Conservation (phyloP, 495 filamentous ascomycete species). For the Aspergillus avenaceus region DNA sequence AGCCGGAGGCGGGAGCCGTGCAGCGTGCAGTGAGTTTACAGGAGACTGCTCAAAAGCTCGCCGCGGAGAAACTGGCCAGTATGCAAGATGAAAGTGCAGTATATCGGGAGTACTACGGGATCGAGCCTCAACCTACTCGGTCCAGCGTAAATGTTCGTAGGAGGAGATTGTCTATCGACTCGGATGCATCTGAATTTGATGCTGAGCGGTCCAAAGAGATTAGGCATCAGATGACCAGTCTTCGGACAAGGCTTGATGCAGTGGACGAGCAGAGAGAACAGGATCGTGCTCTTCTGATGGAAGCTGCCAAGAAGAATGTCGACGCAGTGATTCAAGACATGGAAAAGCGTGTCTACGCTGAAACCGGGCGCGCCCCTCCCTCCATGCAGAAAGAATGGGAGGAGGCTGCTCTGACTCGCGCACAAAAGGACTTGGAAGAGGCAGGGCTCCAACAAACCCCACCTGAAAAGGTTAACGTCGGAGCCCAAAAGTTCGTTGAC, state of each 20-base stretch:
- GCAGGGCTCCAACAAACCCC: slow-evolving; percentile 52
- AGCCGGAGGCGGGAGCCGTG: slow-evolving; percentile 25
- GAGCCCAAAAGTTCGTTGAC: slow-evolving; percentile 75
- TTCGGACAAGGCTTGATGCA: slow-evolving; percentile 61
- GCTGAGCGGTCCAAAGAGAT: slow-evolving; percentile 66
- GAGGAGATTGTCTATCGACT: slow-evolving; percentile 67
- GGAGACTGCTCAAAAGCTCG: slow-evolving; percentile 78
- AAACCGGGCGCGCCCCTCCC: slow-evolving; percentile 73
- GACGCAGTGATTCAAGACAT: slow-evolving; percentile 69
- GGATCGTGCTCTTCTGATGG: slow-evolving; percentile 71
- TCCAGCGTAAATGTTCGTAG: slow-evolving; percentile 55
- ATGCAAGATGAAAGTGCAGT: slow-evolving; percentile 67
- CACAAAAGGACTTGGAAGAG: slow-evolving; percentile 57
- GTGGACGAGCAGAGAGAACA: slow-evolving; percentile 71
- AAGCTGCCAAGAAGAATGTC: slow-evolving; percentile 80
- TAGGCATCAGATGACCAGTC: slow-evolving; percentile 72
- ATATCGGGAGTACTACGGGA: slow-evolving; percentile 72
- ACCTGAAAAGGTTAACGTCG: slow-evolving; percentile 70
- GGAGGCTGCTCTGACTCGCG: slow-evolving; percentile 62
- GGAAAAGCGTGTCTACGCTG: slow-evolving; percentile 71
- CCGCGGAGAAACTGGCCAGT: slow-evolving; percentile 74
- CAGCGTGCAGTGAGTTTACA: slow-evolving; percentile 62
- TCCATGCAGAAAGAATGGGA: slow-evolving; percentile 74
- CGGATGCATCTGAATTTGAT: slow-evolving; percentile 58
- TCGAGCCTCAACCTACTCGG: slow-evolving; percentile 41